These are phyloP conservation scores for Dactylonectria estremocensis DNA, from an alignment of 2,329 filamentous ascomycete genomes.

Conservation along the genomic window DNA sequence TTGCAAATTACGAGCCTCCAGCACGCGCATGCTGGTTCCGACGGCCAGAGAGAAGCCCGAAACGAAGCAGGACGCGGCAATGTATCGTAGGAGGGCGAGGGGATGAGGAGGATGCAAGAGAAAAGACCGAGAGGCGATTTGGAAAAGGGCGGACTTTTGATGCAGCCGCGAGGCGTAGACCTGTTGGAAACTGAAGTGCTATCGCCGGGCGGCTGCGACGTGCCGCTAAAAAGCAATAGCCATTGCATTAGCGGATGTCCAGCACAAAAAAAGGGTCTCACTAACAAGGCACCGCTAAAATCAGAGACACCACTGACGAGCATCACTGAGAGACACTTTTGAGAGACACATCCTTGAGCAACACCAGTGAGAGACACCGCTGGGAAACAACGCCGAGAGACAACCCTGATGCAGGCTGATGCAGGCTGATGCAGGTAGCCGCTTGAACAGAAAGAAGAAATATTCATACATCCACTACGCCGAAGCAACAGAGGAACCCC, in stretches of 20 bases:
- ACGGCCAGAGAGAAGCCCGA: background rate
- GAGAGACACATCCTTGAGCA: background rate
- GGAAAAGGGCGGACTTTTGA: constrained; percentile 15
- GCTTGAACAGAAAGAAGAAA: too few relatives aligned
- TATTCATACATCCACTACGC: background rate
- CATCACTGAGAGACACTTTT: background rate
- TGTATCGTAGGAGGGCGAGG: background rate
- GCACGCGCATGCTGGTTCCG: background rate
- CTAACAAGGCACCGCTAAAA: constrained; percentile 4
- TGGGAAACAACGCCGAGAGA: background rate
- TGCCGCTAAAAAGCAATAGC: background rate
- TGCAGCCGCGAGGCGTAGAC: constrained; percentile 1
- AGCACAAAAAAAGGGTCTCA: too few relatives aligned
- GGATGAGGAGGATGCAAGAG: background rate
- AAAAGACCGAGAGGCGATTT: constrained; percentile 3
- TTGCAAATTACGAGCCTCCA: background rate
- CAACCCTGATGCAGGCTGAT: too few relatives aligned
- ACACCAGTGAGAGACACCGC: too few relatives aligned
- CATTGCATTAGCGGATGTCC: too few relatives aligned
- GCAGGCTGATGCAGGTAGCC: too few relatives aligned
- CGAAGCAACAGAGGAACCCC: background rate
- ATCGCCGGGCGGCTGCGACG: constrained; percentile 4
- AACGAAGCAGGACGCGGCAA: background rate
- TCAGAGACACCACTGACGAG: background rate
- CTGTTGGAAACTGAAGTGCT: background rate